These are phyloP conservation scores for Clitoria ternatea DNA, from an alignment of 306 rosid species.

Conservation along the genomic window DNA sequence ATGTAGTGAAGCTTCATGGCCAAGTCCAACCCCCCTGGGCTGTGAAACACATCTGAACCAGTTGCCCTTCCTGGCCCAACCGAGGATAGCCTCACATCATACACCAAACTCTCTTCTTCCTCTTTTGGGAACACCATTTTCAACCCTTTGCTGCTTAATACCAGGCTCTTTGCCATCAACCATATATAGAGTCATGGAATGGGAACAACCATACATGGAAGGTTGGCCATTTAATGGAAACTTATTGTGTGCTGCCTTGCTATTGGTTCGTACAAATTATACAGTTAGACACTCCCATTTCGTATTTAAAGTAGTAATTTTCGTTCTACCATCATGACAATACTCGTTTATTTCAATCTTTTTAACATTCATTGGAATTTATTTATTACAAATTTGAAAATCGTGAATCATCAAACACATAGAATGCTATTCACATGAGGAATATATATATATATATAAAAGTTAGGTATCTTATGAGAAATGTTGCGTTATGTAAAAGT, in stretches of 20 bases:
- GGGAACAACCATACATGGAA: background rate
- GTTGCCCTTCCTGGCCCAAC: constrained; percentile 50
- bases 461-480: no score
- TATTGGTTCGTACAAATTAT: constrained; percentile 24
- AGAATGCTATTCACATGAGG: no score
- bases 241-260: background rate
- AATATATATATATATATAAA: no score
- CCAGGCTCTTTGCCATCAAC: background rate
- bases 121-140: constrained; percentile 37
- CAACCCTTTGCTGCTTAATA: no score
- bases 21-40: constrained; percentile 47
- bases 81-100: constrained; percentile 48
- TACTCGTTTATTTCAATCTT: no score
- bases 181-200: constrained; percentile 14
- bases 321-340: no score
- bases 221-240: constrained; percentile 28
- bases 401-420: no score
- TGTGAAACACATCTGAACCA: constrained; percentile 39
- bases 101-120: constrained; percentile 34
- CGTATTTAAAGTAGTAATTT: background rate
- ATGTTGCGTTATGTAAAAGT: no score
- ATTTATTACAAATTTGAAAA: no score
- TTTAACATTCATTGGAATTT: no score
- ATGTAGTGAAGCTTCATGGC: constrained; percentile 90
- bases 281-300: background rate